These are phyloP conservation scores for Corymbia calophylla DNA, from an alignment of 441 rosid species.

Conservation along the genomic window DNA sequence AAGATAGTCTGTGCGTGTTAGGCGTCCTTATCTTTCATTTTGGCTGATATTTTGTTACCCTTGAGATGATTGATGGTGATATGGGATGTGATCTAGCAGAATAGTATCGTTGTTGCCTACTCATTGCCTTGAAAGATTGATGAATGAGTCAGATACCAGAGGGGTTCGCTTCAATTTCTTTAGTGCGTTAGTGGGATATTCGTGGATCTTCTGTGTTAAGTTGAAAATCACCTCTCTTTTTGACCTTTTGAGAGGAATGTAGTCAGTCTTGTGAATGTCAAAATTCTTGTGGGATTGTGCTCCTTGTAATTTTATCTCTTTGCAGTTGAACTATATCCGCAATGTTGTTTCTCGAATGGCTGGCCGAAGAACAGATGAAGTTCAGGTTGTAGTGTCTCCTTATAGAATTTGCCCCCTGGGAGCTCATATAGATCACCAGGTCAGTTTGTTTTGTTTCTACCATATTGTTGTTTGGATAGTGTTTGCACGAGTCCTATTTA, in stretches of 20 bases:
- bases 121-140: neutral
- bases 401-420: conserved; percentile 95
- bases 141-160: neutral
- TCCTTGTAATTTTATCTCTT: neutral
- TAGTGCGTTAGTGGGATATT: neutral
- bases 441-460: neutral
- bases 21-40: neutral
- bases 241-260: neutral
- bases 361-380: conserved; percentile 44
- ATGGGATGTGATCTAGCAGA: neutral
- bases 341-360: conserved; percentile 46
- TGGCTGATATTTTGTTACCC: neutral
- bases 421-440: conserved; percentile 99
- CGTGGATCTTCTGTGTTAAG: neutral
- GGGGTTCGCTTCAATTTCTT: neutral
- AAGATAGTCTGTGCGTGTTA: neutral
- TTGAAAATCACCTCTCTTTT: neutral
- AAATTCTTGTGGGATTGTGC: neutral
- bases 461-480: neutral
- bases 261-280: neutral
- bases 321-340: conserved; percentile 45
- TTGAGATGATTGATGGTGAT: neutral
- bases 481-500: neutral
- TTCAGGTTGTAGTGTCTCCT: conserved; percentile 72
- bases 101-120: neutral